phyloP scores from a whole-genome alignment of 2,329 filamentous ascomycete species.

The Cytospora piceae region DNA sequence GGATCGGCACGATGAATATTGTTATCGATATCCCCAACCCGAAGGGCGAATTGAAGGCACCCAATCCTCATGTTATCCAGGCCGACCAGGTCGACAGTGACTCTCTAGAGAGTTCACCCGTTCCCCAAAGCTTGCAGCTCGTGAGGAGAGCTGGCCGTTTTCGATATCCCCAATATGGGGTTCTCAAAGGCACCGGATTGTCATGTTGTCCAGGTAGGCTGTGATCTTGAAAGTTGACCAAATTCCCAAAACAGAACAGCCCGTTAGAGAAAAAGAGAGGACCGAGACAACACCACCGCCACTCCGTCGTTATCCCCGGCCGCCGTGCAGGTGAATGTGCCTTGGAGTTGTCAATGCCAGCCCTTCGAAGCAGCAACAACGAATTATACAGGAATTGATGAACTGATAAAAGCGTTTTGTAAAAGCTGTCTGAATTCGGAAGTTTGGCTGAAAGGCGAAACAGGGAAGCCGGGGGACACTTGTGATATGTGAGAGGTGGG shows the following conservation, averaged over 20 bases:
- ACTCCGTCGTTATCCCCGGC: not conserved
- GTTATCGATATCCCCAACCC: conserved; percentile 69
- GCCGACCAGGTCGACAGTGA: too few relatives aligned
- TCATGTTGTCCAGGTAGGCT: conserved; percentile 49
- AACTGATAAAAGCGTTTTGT: too few relatives aligned
- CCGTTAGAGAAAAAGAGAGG: not conserved
- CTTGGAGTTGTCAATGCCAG: not conserved
- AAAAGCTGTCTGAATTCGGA: not conserved
- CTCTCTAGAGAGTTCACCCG: too few relatives aligned
- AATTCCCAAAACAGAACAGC: not conserved
- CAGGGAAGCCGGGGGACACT: not conserved
- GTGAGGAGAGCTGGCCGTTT: too few relatives aligned
- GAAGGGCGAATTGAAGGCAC: conserved; percentile 72
- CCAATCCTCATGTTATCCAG: conserved; percentile 62
- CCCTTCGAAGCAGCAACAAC: not conserved
- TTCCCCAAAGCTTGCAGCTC: too few relatives aligned
- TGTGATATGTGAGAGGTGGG: not conserved
- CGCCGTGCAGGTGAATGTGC: not conserved
- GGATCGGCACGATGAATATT: conserved; percentile 72
- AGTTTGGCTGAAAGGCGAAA: not conserved
- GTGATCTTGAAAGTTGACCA: not conserved
- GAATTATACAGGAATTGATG: not conserved
- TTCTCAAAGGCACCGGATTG: too few relatives aligned
- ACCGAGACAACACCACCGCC: not conserved
- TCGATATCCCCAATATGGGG: too few relatives aligned